These are phyloP conservation scores for Thraustochytrium sp. DNA, from an alignment of 352 stramenopile species.

Conservation along the genomic window DNA sequence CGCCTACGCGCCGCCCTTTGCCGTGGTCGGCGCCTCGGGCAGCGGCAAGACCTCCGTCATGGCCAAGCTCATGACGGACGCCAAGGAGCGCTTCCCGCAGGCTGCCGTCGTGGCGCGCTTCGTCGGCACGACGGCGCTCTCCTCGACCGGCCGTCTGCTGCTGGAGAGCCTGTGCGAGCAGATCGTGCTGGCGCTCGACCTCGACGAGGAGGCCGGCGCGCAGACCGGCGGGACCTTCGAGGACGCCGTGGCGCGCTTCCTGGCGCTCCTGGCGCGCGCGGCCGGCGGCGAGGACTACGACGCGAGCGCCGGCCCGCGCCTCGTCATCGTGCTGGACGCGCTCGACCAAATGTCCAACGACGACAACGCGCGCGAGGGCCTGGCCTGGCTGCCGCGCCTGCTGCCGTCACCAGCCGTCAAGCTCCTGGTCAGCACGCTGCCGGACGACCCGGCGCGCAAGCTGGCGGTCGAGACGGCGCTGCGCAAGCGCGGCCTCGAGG, in stretches of 20 bases:
- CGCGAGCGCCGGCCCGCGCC: background rate
- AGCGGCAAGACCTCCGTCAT: background rate
- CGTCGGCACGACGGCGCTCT: background rate
- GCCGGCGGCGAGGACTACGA: background rate
- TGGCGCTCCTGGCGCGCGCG: background rate
- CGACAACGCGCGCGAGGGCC: background rate
- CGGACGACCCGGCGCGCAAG: background rate
- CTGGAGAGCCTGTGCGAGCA: slow-evolving; percentile 9
- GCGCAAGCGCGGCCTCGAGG: background rate
- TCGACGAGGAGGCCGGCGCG: background rate
- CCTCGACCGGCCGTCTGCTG: background rate
- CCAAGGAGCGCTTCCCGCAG: background rate
- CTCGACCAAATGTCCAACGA: background rate
- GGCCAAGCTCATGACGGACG: background rate
- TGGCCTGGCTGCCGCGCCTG: background rate
- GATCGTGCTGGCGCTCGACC: background rate
- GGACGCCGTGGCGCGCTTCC: background rate
- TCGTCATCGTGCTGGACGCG: background rate
- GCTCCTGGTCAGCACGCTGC: background rate
- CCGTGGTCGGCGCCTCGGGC: background rate
- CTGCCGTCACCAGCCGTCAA: background rate
- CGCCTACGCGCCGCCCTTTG: background rate
- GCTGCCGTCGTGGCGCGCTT: background rate
- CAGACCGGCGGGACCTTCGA: too few relatives aligned
- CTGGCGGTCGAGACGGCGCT: background rate